phyloP scores from a whole-genome alignment of 1,284 basidiomycete species.

The Peniophora sp. region DNA sequence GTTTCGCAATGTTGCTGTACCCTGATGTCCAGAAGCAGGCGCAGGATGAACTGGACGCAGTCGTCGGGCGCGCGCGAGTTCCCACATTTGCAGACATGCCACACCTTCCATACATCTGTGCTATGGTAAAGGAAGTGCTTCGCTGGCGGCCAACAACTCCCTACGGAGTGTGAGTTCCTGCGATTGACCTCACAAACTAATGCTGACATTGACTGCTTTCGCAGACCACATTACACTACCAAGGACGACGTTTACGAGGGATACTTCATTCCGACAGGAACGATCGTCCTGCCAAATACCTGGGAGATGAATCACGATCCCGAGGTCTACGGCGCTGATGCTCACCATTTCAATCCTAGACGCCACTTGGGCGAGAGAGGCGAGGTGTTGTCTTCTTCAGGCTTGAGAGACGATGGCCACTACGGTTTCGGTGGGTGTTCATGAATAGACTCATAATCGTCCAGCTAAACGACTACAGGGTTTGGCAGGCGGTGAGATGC shows the following conservation, averaged over 20 bases:
- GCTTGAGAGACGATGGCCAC: conserved; percentile 2
- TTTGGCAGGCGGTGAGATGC: no score
- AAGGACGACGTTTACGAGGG: conserved; percentile 17
- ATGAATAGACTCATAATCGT: no score
- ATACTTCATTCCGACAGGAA: neutral
- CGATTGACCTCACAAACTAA: no score
- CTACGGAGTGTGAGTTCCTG: neutral
- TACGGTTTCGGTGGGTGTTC: neutral
- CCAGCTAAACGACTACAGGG: no score
- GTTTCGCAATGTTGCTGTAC: neutral
- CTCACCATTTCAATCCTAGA: conserved; percentile 1
- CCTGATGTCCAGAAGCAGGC: neutral
- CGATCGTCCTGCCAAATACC: neutral
- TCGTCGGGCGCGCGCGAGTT: neutral
- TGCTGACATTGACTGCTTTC: no score
- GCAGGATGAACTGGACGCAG: neutral
- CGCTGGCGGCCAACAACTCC: neutral
- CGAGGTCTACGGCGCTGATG: neutral
- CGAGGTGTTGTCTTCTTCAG: neutral
- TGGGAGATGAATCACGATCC: neutral
- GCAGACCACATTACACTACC: conserved; percentile 11
- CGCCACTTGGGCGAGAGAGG: neutral
- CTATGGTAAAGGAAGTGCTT: neutral
- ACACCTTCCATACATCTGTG: neutral
- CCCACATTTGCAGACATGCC: neutral